phyloP scores from a whole-genome alignment of 2,329 filamentous ascomycete species.

The Colletotrichum falcatum region DNA sequence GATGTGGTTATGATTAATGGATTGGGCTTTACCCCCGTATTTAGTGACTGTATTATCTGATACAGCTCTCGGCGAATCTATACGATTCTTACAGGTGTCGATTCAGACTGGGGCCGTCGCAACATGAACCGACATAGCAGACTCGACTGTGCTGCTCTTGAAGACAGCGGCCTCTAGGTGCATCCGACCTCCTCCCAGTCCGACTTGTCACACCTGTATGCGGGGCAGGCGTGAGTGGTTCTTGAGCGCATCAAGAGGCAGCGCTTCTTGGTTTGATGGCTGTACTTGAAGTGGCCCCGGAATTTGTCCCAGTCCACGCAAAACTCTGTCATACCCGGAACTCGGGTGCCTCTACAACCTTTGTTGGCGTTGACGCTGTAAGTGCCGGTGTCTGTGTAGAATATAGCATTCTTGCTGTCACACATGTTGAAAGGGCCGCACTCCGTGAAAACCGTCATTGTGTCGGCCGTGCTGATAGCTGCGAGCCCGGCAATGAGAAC shows the following conservation, averaged over 20 bases:
- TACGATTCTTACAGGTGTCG: too few species aligned
- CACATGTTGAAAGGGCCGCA: background rate
- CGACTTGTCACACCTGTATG: background rate
- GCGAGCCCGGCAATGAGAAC: background rate
- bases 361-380: background rate
- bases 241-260: background rate
- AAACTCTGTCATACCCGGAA: background rate
- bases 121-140: too few species aligned
- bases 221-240: slow-evolving; percentile 37
- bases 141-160: too few species aligned
- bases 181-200: background rate
- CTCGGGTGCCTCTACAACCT: background rate
- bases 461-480: background rate
- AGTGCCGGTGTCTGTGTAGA: background rate
- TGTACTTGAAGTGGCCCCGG: background rate
- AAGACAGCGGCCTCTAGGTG: background rate
- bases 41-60: too few species aligned
- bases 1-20: too few species aligned
- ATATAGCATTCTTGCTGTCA: background rate
- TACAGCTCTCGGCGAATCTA: too few species aligned
- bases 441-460: background rate
- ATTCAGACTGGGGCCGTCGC: too few species aligned
- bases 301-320: background rate
- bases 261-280: background rate
- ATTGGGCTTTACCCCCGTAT: too few species aligned